Base-by-base conservation (phyloP, 768 basidiomycete species). In the Lactarius psammicola region DNA sequence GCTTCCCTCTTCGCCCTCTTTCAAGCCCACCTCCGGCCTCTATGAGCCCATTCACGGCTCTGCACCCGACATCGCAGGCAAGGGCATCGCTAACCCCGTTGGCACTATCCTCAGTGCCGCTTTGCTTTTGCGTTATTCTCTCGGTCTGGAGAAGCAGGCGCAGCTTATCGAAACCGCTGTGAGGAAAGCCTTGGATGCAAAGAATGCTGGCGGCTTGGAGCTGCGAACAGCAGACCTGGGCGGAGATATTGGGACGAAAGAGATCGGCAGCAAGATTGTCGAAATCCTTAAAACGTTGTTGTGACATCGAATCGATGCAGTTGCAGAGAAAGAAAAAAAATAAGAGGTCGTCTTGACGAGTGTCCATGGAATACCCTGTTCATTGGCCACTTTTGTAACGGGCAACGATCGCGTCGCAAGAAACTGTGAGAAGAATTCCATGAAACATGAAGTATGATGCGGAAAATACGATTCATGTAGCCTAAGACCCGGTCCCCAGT, bases 41-140 rank as follows among this genome's bases (percentile, higher is more conserved):
- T 99, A 99, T 80, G 97, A 99, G 78, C 97, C 97, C 58, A 97
- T 97, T 69, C 94, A 96, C 73, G 93, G 93, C 59, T 94, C 93
- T 51, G 95, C 95, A 1, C 95, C 95, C 59, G 95, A 96, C 73
- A 97, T 97, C 68, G 92, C 95, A n/a, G 94, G 93, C 1, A 81
- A 91, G 75, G 90, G 91, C 20, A 93, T 95, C 71, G 95, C 95
- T 70, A 97, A 97, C 75, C 95, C 95, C 40, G 86, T 97, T 72
- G 95, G 95, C 60, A 95, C 95, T 18, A 96, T 97, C 75, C 89
- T 97, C 65, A 95, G 93, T 60, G 90, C 90, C 20, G 95, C 95
- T 17, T 86, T 97, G 87, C 87, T 97, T 66, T 81, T 97, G 59
- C 87, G 95, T 53, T 99, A 98, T 78, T 98, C 96, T 31, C 87